A percentile compares a stretch with the other conserved stretches of the same genome.
phyloP scores from a whole-genome alignment of 176 grass and related monocot genomes.

The Oryza nivara region DNA sequence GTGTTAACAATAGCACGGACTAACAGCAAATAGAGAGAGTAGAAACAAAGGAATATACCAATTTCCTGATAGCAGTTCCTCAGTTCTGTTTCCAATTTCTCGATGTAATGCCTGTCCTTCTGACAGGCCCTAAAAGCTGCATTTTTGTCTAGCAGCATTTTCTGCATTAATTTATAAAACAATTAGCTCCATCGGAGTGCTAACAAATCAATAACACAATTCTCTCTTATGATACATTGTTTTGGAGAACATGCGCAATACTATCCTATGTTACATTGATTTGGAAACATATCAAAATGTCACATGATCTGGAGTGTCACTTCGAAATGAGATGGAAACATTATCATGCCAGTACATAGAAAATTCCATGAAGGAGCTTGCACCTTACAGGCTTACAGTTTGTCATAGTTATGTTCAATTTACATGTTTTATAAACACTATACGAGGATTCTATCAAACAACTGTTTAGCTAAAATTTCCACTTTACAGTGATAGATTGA shows the following conservation, averaged over 20 bases:
- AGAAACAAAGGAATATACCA: conserved; percentile 48
- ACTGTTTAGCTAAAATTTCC: not conserved
- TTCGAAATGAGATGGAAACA: not conserved
- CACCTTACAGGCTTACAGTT: not conserved
- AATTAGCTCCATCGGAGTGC: conserved; percentile 29
- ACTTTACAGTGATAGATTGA: conserved; percentile 9
- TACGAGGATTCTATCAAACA: not conserved
- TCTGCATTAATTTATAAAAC: conserved; percentile 54
- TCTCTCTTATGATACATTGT: conserved; percentile 12
- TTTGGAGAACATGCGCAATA: conserved; percentile 19
- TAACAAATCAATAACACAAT: not conserved
- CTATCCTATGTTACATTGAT: conserved; percentile 15
- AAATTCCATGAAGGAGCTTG: not conserved
- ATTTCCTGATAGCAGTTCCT: conserved; percentile 91
- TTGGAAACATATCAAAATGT: conserved; percentile 38
- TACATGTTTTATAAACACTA: not conserved
- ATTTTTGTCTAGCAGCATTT: conserved; percentile 54
- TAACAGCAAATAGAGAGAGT: conserved; percentile 8
- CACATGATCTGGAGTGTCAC: conserved; percentile 10
- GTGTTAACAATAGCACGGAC: not conserved
- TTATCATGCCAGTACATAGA: not conserved
- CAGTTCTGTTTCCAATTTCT: conserved; percentile 81
- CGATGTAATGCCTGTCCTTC: conserved; percentile 64
- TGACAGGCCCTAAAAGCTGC: conserved; percentile 50
- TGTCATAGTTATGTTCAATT: not conserved